These are phyloP conservation scores for Penicillium fimorum DNA, from an alignment of 495 filamentous ascomycete genomes.

Conservation along the genomic window DNA sequence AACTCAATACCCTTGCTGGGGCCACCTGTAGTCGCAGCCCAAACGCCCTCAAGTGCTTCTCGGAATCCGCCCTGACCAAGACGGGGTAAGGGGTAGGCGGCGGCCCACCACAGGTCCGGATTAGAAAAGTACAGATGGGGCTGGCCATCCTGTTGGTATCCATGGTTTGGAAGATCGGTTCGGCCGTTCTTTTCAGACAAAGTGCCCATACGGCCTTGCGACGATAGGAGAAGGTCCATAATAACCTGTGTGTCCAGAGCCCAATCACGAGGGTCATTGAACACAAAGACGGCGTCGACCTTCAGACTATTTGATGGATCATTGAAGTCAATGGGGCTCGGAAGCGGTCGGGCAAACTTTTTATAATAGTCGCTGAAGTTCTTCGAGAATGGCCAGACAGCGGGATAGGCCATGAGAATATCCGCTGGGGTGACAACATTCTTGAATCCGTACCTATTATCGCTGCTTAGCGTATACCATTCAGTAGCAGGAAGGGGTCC, in stretches of 20 bases:
- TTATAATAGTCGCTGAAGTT: slow-evolving; percentile 60
- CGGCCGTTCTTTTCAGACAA: slow-evolving; percentile 59
- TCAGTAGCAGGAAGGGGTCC: neutral
- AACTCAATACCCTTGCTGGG: slow-evolving; percentile 54
- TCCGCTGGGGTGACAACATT: slow-evolving; percentile 84
- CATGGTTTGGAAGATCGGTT: slow-evolving; percentile 60
- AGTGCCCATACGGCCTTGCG: slow-evolving; percentile 72
- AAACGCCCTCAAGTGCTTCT: slow-evolving; percentile 74
- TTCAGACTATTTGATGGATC: slow-evolving; percentile 54
- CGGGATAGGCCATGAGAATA: slow-evolving; percentile 68
- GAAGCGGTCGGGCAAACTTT: slow-evolving; percentile 60
- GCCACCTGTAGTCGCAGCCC: slow-evolving; percentile 68
- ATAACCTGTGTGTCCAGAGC: slow-evolving; percentile 82
- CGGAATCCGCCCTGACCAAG: slow-evolving; percentile 93
- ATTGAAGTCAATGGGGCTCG: slow-evolving; percentile 31
- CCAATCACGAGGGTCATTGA: slow-evolving; percentile 93
- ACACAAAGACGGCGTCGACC: slow-evolving; percentile 84
- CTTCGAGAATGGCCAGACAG: slow-evolving; percentile 76
- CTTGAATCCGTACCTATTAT: slow-evolving; percentile 73
- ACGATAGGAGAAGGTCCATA: slow-evolving; percentile 74
- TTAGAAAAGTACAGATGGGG: slow-evolving; percentile 84
- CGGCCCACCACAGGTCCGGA: slow-evolving; percentile 86
- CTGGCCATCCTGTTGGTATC: slow-evolving; percentile 76
- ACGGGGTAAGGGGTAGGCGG: slow-evolving; percentile 77
- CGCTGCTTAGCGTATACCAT: neutral